Conservation (phyloP, 2,329 filamentous ascomycete genomes). For the Pseudogymnoascus sp. region DNA sequence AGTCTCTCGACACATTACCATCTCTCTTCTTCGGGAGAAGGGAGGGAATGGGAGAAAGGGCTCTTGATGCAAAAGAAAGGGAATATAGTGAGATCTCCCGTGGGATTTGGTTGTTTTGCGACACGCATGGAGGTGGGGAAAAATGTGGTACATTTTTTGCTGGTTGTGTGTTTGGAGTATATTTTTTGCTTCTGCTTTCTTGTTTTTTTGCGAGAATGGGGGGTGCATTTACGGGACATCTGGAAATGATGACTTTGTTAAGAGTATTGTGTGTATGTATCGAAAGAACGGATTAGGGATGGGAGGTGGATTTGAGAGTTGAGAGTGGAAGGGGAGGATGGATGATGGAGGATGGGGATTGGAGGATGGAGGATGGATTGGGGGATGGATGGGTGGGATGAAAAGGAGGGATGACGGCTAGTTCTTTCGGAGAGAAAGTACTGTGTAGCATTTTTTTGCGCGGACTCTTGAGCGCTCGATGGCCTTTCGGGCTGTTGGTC, state of each 20-base stretch:
- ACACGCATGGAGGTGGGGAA: neutral
- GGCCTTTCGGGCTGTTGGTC: neutral
- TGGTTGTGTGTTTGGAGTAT: conserved; percentile 5
- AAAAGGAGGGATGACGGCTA: neutral
- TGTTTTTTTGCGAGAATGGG: neutral
- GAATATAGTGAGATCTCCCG: neutral
- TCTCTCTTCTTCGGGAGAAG: neutral
- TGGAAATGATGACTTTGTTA: conserved; percentile 7
- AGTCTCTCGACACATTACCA: neutral
- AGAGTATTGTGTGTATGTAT: conserved; percentile 2
- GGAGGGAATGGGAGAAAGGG: neutral
- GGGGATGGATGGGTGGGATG: neutral
- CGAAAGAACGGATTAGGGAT: neutral
- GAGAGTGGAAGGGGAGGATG: neutral
- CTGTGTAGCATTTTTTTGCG: neutral
- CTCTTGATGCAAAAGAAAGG: neutral
- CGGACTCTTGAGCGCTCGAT: neutral
- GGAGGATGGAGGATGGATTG: neutral
- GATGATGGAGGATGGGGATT: neutral
- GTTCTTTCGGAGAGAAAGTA: neutral
- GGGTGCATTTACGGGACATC: conserved; percentile 3
- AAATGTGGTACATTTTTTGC: conserved; percentile 4
- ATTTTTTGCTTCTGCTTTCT: neutral
- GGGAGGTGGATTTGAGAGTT: neutral
- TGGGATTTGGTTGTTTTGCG: neutral